Evolutionary conservation across 2,329 filamentous ascomycete genomes (phyloP), one percentile per base, ranked within the genome.

Genomic region (Penicillium olsonii): DNA sequence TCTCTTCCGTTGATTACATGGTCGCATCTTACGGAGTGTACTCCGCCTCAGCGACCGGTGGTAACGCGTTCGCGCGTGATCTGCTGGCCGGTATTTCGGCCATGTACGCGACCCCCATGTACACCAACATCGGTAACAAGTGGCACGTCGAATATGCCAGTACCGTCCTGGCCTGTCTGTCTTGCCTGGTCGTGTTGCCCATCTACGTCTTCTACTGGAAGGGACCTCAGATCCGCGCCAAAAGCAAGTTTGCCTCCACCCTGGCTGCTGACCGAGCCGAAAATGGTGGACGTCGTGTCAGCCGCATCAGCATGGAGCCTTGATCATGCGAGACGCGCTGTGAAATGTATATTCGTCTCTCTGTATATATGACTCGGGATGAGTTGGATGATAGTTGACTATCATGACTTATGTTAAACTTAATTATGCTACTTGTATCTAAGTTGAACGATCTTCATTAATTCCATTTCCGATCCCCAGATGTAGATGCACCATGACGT

Each of bases 1-100:
- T 87, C 77, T 84, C 85, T 2, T 87, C 85, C 1, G 86, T 88
- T 54, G 84, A 90, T 66, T 90, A 90, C 71, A 88, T 88, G 80
- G 81, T 88, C 39, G 84, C 83, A 50, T 82, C 85, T 1, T 89
- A 90, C 60, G 87, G 87, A 0, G 82, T 83, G 0, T 89, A 87
- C 66, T 82, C 85, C 0, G 86, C 87, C 3, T 88, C 84, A 0
- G 87, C 87, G 1, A 88, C 87, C 0, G 87, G 87, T 46, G 87
- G 87, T 22, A 90, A 90, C 55, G 87, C 85, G 5, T 88, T 86
- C 73, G 79, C 85, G 7, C 80, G 87, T 55, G 87, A 90, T 62
- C 84, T 89, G 67, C 72, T 90, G 1, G 87, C 87, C 3, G 87
- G 87, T 72, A 78, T 88, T 8, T 78, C 87, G 1, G 87, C 85